A percentile compares a stretch with the other conserved stretches of the same genome.
These are phyloP conservation scores for Candida silvatica DNA, from an alignment of 805 yeast species.

Conservation along the genomic window DNA sequence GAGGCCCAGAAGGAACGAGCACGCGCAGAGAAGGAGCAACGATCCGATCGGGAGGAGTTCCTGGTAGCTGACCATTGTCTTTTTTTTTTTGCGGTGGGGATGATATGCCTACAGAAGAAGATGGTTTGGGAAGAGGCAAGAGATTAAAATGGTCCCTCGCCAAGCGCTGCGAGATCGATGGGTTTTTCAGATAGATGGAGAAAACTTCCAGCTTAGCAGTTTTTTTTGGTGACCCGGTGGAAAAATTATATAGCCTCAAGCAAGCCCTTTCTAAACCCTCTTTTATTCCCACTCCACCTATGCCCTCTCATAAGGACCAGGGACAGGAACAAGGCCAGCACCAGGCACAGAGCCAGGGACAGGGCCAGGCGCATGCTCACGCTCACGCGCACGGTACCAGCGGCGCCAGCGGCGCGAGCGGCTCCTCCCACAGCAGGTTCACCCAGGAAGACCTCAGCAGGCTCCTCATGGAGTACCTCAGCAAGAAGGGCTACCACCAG, in stretches of 20 bases:
- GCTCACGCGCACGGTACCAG: constrained; percentile 8
- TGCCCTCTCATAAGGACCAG: neutral
- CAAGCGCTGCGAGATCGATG: too few relatives aligned
- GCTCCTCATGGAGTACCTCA: constrained; percentile 85
- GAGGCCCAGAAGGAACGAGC: constrained; percentile 76
- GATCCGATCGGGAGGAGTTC: constrained; percentile 27
- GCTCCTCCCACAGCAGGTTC: constrained; percentile 10
- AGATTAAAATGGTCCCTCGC: neutral
- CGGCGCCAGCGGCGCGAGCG: constrained; percentile 14
- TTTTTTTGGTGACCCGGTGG: too few relatives aligned
- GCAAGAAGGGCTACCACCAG: constrained; percentile 87
- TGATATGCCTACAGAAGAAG: too few relatives aligned
- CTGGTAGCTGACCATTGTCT: constrained; percentile 17
- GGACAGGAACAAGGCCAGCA: neutral
- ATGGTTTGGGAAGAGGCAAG: neutral
- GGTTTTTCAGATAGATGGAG: too few relatives aligned
- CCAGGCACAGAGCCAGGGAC: neutral
- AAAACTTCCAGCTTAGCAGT: neutral
- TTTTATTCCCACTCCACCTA: too few relatives aligned
- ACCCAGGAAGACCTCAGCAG: constrained; percentile 83
- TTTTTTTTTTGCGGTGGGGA: neutral
- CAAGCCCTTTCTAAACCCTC: too few relatives aligned
- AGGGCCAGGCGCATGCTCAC: neutral
- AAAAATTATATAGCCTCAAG: too few relatives aligned
- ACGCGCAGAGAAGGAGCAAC: constrained; percentile 26